Evolutionary conservation across 257 asterid species (phyloP), one percentile per base, ranked within the genome.

Genomic region (Leonotis leonurus): DNA sequence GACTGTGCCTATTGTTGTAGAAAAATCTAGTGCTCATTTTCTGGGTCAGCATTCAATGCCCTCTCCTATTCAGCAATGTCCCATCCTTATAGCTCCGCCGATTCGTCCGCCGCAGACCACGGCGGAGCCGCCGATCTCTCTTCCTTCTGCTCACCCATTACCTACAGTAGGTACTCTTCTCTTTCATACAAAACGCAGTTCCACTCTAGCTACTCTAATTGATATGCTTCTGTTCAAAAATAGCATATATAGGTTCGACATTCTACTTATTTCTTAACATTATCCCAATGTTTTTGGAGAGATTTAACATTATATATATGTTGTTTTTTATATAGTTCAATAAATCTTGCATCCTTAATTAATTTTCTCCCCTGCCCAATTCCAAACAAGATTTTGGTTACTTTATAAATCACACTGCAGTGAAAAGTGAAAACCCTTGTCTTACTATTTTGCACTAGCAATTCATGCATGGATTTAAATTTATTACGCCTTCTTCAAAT

Each of bases 121-220:
- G 43, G 51, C 77, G 45, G 81, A 77, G 59, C 48, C 51, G 0
- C 71, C 70, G 3, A 32, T n/a, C 0, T 20, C 20, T 26, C 52
- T 29, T 17, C 81, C 80, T 22, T 55, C 64, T 58, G 26, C 82
- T 32, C 91, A 72, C 63, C 89, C 82, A 46, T 64, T 81, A 57
- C 89, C 85, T 64, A 53, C 80, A 63, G 81, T 78, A 77, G 94
- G 96, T 87, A 85, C 69, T 67, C 73, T 65, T 68, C 68, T 72
- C 76, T 58, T 6, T 58, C 53, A 17, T 13, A 16, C 21, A 5
- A 8, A 13, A 24, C 4, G 29, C 25, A 55, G 20, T 8, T 22
- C 5, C 29, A 18, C 55, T 13, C 3, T 26, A 27, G 5, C 10
- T 60, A 27, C 30, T 30, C 56, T 16, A 37, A 13, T 35, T 18